Percentiles rank a stretch among this genome's conserved stretches.
phyloP scores from a whole-genome alignment of 768 basidiomycete genomes.

The Suillus placidus region DNA sequence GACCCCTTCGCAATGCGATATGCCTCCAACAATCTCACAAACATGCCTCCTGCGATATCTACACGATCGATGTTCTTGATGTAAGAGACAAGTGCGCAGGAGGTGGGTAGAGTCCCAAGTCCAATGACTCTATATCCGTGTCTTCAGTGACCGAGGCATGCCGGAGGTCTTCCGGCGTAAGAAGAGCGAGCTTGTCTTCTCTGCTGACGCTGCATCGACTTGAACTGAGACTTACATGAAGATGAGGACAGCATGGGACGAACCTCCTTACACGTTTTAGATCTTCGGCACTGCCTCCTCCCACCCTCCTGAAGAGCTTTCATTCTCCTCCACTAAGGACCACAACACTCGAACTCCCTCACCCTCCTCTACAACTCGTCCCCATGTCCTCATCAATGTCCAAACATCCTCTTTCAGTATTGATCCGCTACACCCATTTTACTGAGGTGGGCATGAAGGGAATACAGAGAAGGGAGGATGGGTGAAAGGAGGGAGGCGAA shows the following conservation, averaged over 20 bases:
- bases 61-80: slow-evolving; percentile 65
- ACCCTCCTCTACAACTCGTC: slow-evolving; percentile 54
- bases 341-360: slow-evolving; percentile 62
- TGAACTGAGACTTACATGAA: neutral
- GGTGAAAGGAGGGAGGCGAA: slow-evolving; percentile 68
- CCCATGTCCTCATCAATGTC: slow-evolving; percentile 75
- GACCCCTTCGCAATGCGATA: slow-evolving; percentile 45
- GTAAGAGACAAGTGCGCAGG: slow-evolving; percentile 64
- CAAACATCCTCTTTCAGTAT: slow-evolving; percentile 57
- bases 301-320: slow-evolving; percentile 40
- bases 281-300: slow-evolving; percentile 56
- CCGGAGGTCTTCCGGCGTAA: slow-evolving; percentile 54
- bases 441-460: slow-evolving; percentile 58
- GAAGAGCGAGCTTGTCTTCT: slow-evolving; percentile 41
- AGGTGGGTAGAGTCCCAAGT: slow-evolving; percentile 64
- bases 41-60: slow-evolving; percentile 73
- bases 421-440: slow-evolving; percentile 61
- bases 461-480: slow-evolving; percentile 67
- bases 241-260: slow-evolving; percentile 24
- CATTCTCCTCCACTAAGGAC: slow-evolving; percentile 46
- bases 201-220: slow-evolving; percentile 10
- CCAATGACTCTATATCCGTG: slow-evolving; percentile 55
- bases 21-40: slow-evolving; percentile 71
- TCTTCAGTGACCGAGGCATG: slow-evolving; percentile 45
- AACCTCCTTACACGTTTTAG: slow-evolving; percentile 48